Evolutionary conservation across 768 basidiomycete species (phyloP).

Genomic region (Candolleomyces eurysporus): DNA sequence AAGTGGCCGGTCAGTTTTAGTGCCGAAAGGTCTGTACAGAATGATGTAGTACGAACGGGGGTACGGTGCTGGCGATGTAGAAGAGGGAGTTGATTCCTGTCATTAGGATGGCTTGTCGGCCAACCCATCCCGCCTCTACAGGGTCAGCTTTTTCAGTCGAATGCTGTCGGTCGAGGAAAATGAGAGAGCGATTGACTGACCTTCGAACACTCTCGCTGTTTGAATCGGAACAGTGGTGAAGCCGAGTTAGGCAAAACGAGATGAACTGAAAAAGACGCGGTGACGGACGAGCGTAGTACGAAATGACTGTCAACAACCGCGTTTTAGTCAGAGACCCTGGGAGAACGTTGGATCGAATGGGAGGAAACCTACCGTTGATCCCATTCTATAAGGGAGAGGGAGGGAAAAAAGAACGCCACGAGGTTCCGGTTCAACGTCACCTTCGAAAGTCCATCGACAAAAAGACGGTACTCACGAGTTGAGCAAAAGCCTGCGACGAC

Average conservation of each 20-base stretch:
- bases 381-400: constrained; percentile 57
- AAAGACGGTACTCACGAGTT: constrained; percentile 56
- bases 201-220: constrained; percentile 71
- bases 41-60: constrained; percentile 45
- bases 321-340: background rate
- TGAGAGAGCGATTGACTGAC: constrained; percentile 31
- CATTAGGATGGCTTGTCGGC: constrained; percentile 88
- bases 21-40: no score
- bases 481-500: constrained; percentile 92
- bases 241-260: background rate
- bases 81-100: constrained; percentile 84
- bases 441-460: background rate
- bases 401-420: no score
- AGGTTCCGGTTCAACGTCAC: background rate
- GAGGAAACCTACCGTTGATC: constrained; percentile 66
- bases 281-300: constrained; percentile 82
- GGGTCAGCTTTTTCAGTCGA: background rate
- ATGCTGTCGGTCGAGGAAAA: background rate
- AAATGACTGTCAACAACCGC: constrained; percentile 59
- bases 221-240: constrained; percentile 34
- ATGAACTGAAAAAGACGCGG: background rate
- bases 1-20: no score
- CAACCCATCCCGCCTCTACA: constrained; percentile 87
- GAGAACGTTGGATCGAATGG: background rate
- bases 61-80: constrained; percentile 70